Percentiles rank a stretch among this genome's conserved stretches.
phyloP scores from a whole-genome alignment of 2,329 filamentous ascomycete genomes.

The Botrytis hyacinthi region DNA sequence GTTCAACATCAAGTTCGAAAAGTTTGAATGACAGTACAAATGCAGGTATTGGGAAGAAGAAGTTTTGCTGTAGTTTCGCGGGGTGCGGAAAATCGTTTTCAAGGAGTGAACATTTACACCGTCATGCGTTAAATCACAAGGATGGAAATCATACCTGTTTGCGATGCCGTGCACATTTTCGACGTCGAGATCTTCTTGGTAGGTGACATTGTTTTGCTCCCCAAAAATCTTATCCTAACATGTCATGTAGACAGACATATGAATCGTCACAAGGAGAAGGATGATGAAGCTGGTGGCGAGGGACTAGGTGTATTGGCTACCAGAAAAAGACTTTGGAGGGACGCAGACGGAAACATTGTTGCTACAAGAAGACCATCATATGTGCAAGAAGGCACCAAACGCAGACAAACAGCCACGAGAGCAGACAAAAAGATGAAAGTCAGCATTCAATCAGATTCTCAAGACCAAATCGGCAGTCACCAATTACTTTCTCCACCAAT shows the following conservation, averaged over 20 bases:
- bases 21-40: constrained; percentile 21
- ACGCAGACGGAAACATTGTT: constrained; percentile 47
- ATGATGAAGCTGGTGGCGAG: constrained; percentile 49
- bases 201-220: constrained; percentile 30
- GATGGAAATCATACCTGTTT: constrained; percentile 50
- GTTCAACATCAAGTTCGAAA: constrained; percentile 30
- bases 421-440: constrained; percentile 24
- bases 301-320: constrained; percentile 48
- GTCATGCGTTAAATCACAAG: constrained; percentile 52
- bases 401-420: constrained; percentile 29
- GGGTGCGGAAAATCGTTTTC: constrained; percentile 49
- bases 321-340: constrained; percentile 50
- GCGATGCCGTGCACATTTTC: constrained; percentile 55
- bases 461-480: constrained; percentile 13
- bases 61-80: constrained; percentile 43
- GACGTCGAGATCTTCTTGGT: constrained; percentile 54
- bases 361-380: constrained; percentile 42
- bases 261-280: constrained; percentile 46
- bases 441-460: constrained; percentile 3
- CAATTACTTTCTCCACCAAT: constrained; percentile 22
- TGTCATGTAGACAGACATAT: constrained; percentile 50
- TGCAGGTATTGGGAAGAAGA: constrained; percentile 33
- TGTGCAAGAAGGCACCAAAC: constrained; percentile 33
- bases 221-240: constrained; percentile 18
- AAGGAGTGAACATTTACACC: constrained; percentile 50